Conservation (phyloP, 2,329 filamentous ascomycete genomes). For the Colletotrichum spinosum region DNA sequence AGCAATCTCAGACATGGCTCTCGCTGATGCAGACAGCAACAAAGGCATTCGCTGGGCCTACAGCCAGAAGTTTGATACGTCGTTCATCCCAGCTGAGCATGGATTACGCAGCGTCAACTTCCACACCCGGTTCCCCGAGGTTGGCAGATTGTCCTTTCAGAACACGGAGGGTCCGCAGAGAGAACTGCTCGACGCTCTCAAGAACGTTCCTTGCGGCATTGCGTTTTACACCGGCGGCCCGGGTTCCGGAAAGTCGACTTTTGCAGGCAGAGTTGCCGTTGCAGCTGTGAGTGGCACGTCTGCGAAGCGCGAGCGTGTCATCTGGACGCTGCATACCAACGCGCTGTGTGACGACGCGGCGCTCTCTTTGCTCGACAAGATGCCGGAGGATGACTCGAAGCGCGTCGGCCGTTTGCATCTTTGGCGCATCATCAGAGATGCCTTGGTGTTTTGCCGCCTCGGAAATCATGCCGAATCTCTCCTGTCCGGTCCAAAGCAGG, state of each 20-base stretch:
- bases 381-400: neutral
- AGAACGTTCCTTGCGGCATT: slow-evolving; percentile 12
- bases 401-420: slow-evolving; percentile 12
- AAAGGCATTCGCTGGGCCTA: slow-evolving; percentile 14
- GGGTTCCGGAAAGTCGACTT: slow-evolving; percentile 24
- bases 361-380: slow-evolving; percentile 1
- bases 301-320: neutral
- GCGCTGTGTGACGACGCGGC: slow-evolving; percentile 19
- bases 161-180: slow-evolving; percentile 2
- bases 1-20: neutral
- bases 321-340: slow-evolving; percentile 23
- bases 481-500: no score
- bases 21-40: neutral
- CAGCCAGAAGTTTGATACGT: slow-evolving; percentile 4
- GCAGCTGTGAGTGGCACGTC: neutral
- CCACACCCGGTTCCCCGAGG: slow-evolving; percentile 7
- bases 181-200: slow-evolving; percentile 4
- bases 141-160: neutral
- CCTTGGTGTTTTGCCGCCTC: neutral
- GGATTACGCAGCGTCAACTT: neutral
- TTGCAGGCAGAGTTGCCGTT: slow-evolving; percentile 11
- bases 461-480: no score
- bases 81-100: neutral
- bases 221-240: slow-evolving; percentile 18
- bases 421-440: neutral